phyloP scores from a whole-genome alignment of 2,329 filamentous ascomycete genomes.

The Colletotrichum noveboracense region DNA sequence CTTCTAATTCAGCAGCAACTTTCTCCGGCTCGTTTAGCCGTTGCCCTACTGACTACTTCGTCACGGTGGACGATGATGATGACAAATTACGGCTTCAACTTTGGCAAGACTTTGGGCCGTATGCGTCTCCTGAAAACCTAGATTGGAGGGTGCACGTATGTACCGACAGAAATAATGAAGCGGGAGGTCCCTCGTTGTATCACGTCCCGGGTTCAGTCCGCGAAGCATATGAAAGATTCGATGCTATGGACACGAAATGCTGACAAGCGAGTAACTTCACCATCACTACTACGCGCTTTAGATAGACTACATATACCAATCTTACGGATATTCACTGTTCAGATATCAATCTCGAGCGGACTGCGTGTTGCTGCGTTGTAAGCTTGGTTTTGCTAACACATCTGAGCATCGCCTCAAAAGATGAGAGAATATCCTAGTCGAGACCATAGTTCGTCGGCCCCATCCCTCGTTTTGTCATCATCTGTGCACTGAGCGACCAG shows the following conservation, averaged over 20 bases:
- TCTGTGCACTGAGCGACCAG: neutral
- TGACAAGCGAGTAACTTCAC: neutral
- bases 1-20: neutral
- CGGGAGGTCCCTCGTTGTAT: neutral
- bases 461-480: neutral
- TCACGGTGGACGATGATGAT: neutral
- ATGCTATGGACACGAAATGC: neutral
- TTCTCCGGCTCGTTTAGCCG: neutral
- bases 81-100: neutral
- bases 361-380: accelerated
- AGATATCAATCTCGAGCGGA: accelerated
- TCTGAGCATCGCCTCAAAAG: neutral
- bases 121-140: neutral
- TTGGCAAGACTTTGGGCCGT: neutral
- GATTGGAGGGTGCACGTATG: neutral
- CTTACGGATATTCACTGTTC: neutral
- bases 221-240: neutral
- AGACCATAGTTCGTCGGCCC: accelerated
- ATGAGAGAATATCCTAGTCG: neutral
- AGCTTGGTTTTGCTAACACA: neutral
- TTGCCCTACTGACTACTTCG: neutral
- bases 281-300: neutral
- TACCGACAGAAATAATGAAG: accelerated
- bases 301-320: accelerated
- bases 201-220: neutral